Evolutionary conservation across 371 early-diverging fungal species (phyloP), one percentile per base, ranked within the genome.

Genomic region (Thermomucor indicae-seudaticae): DNA sequence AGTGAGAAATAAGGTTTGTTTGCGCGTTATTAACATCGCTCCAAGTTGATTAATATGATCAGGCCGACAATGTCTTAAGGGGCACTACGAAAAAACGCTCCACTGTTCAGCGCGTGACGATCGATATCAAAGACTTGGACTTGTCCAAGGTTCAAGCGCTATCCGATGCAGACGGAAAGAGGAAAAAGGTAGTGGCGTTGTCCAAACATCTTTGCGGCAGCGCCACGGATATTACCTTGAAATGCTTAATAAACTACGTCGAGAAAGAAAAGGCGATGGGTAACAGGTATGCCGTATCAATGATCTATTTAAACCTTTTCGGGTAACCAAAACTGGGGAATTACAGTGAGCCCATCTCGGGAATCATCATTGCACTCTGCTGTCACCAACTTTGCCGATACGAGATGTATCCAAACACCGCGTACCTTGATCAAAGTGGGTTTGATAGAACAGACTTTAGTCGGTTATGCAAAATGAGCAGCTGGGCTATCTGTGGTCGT

Each of bases 131-230:
- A 58, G 93, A 94, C 60, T 67, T 94, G 10, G 76, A 82, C 7
- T 64, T 90, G 4, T 32, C 74, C 4, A 60, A 64, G 10, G 65
- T 86, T 0, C 62, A 65, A 11, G 62, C 61, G 12, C 40, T 85
- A 22, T 52, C 51, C 19, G 55, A 60, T 34, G 49, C 57, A 6
- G 23, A 62, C 17, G 55, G 49, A 0, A 64, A 78, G 17, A 59
- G 56, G 23, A 81, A 70, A 27, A 70, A 76, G 5, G 67, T 90
- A 11, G 83, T 92, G 2, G 90, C 84, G 3, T 65, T 84, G 31
- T 91, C 91, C 12, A 95, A 95, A 54, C 95, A 95, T 67, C 74
- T 95, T 31, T 95, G 95, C 68, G 95, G 95, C n/a, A 81, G 85
- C 17, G 95, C 95, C 7, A 93, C 95, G 0, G 95, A 95, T 66